Base-by-base conservation (phyloP, 108 stramenopile genomes). In the Fistulifera pelliculosa region DNA sequence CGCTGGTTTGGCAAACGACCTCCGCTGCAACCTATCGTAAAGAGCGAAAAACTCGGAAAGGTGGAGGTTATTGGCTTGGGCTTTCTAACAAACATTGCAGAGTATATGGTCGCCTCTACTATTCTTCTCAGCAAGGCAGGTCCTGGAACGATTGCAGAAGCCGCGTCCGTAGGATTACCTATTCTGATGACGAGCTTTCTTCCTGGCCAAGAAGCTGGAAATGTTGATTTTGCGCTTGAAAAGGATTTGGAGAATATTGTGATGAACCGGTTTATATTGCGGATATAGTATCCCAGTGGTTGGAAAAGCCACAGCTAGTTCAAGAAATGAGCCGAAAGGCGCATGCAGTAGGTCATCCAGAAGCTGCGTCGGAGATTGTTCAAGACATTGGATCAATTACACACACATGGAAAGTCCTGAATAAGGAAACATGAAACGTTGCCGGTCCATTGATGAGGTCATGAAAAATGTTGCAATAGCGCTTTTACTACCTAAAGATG, bases 81-180 rank as follows among this genome's bases (percentile, higher is more conserved):
- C n/a, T 98, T 96, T 64, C 85, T 98, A 3, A 74, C 73, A 14
- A 93, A 93, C 35, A 94, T 96, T 86, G 87, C 95, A 7, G 93
- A 89, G 50, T 98, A 88, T 58, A 98, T 98, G 97, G 94, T 70
- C 18, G 97, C 94, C 3, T 79, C 93, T 4, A 94, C 95, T 66
- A 71, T 93, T 7, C 65, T 98, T 49, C 76, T 98, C 2, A 87
- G 85, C 35, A 97, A 97, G 56, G 97, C 97, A 8, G 97, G 95
- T 8, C 97, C 97, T n/a, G 97, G 97, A 19, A 98, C 94, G 7
- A 98, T 98, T 41, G 97, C 97, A 14, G 97, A 98, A 69, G 95
- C 97, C 17, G 90, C 90, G 3, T 66, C 88, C 13, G 64, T 94
- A 19, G 93, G 94, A 1, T 55, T 98, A 2, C 96, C 96, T 2